Base-by-base conservation (phyloP, 768 basidiomycete species). In the Lactarius quietus region DNA sequence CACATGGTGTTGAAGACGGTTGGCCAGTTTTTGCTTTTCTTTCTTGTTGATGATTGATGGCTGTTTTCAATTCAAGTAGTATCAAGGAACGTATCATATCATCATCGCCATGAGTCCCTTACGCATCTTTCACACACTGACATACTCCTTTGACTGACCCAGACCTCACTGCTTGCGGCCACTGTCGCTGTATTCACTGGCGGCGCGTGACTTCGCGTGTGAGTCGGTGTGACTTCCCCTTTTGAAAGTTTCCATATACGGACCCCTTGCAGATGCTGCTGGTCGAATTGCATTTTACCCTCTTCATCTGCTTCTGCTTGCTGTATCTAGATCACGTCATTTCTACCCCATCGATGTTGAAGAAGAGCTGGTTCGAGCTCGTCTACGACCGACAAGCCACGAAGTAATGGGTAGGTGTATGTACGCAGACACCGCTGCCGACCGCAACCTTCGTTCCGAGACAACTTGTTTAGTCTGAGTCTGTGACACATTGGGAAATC, bases 201-300 rank as follows among this genome's bases (percentile, higher is more conserved):
- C n/a, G n/a, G n/a, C n/a, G n/a, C n/a, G n/a, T n/a, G n/a, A n/a
- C n/a, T n/a, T n/a, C n/a, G n/a, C n/a, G n/a, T n/a, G n/a, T n/a
- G n/a, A n/a, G n/a, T n/a, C n/a, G n/a, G n/a, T n/a, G n/a, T n/a
- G n/a, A n/a, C n/a, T n/a, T n/a, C 23, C n/a, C 14, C 35, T 57
- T n/a, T 12, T 3, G 33, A 26, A 15, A 9, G 39, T 57, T 33
- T 39, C n/a, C 10, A 51, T 6, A 28, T 15, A 45, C 18, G 26
- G 28, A 29, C 39, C 26, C 39, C 18, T 35, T 6, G 52, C 58
- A 94, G 93, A 94, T 73, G 82, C 88, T 3, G 75, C 93, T 9
- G 87, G 90, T 1, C 86, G 87, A 1, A 85, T 90, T 1, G 75
- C 83, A 1, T 90, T 95, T 70, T 88, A 94, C 68, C 92, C 92